These are phyloP conservation scores for Papiliotrema flavescens DNA, from an alignment of 1,284 basidiomycete species.

Conservation along the genomic window DNA sequence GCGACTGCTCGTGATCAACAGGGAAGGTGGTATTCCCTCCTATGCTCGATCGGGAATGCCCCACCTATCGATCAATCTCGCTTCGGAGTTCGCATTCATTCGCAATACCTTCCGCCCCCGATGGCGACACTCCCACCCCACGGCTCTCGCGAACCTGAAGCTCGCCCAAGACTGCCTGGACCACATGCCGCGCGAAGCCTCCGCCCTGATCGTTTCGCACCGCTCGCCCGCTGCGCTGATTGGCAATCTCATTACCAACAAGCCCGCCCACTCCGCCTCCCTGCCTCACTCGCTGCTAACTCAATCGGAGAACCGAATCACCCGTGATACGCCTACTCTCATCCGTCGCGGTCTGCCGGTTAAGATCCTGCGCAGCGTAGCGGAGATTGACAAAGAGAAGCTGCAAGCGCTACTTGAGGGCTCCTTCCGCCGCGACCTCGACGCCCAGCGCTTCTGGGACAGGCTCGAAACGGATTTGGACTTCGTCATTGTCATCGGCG, in stretches of 20 bases:
- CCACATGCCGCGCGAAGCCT: slow-evolving; percentile 90
- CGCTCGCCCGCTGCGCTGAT: slow-evolving; percentile 93
- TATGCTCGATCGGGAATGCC: slow-evolving; percentile 93
- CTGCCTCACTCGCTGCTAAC: slow-evolving; percentile 88
- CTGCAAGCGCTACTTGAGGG: slow-evolving; percentile 78
- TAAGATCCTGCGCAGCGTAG: slow-evolving; percentile 64
- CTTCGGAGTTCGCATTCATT: slow-evolving; percentile 84
- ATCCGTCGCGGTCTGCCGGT: slow-evolving; percentile 85
- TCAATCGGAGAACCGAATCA: slow-evolving; percentile 70
- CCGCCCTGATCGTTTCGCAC: slow-evolving; percentile 94
- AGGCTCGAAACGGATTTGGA: slow-evolving; percentile 75
- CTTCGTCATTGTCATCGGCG: slow-evolving; percentile 91
- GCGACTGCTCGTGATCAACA: slow-evolving; percentile 95
- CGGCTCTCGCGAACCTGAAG: slow-evolving; percentile 81
- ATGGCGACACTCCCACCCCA: slow-evolving; percentile 79
- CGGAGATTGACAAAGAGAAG: slow-evolving; percentile 68
- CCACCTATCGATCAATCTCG: slow-evolving; percentile 92
- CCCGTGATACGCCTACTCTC: slow-evolving; percentile 87
- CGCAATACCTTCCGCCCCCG: slow-evolving; percentile 72
- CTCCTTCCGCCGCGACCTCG: slow-evolving; percentile 74
- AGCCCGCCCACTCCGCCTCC: slow-evolving; percentile 91
- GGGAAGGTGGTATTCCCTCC: slow-evolving; percentile 94
- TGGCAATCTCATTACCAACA: slow-evolving; percentile 96
- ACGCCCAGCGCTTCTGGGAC: slow-evolving; percentile 70
- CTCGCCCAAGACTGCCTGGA: slow-evolving; percentile 81